Percentiles rank a stretch among this genome's conserved stretches.
Conservation (phyloP, 1,284 basidiomycete species). For the Garcileccinum viscosum region DNA sequence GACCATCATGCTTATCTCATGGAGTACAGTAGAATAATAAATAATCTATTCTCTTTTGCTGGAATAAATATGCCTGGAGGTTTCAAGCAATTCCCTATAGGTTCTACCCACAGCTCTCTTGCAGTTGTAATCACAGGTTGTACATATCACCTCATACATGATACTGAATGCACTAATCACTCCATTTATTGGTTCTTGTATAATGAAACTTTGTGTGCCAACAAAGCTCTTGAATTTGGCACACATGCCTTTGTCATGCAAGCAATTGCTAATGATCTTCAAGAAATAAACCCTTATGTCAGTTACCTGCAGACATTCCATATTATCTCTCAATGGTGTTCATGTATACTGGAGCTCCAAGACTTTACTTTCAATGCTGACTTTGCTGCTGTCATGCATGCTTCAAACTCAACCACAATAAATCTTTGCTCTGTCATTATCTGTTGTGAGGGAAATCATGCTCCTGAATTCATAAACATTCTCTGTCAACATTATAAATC, state of each 20-base stretch:
- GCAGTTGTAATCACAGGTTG: too few species aligned
- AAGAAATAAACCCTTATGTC: background rate
- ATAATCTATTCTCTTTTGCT: too few species aligned
- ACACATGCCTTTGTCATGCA: background rate
- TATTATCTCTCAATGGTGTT: background rate
- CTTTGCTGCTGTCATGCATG: background rate
- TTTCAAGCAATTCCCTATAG: too few species aligned
- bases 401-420: background rate
- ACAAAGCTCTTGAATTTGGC: background rate
- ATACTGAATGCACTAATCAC: background rate
- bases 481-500: background rate
- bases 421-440: background rate
- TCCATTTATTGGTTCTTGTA: background rate
- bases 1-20: too few species aligned
- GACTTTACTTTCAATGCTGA: background rate
- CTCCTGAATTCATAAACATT: too few species aligned
- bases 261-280: background rate
- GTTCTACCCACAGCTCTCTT: too few species aligned
- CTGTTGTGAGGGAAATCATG: background rate
- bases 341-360: background rate
- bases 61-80: too few species aligned
- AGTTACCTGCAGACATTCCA: background rate
- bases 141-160: background rate
- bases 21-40: too few species aligned
- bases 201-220: background rate